Percentiles rank a stretch among this genome's conserved stretches.
phyloP scores from a whole-genome alignment of 345 rosid species.

The Citrus cavaleriei region DNA sequence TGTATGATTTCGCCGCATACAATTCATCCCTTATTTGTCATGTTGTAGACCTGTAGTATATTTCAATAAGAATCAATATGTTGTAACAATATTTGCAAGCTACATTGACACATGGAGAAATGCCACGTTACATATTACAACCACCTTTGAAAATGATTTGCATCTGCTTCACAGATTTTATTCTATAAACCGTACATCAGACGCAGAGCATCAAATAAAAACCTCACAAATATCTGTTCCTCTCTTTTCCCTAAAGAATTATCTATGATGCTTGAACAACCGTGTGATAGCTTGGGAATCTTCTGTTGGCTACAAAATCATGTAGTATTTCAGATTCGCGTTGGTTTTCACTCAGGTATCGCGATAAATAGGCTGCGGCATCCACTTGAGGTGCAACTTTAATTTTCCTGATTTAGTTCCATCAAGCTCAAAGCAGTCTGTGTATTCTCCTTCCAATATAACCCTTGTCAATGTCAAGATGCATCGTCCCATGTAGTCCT shows the following conservation, averaged over 20 bases:
- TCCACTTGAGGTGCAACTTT: conserved; percentile 78
- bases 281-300: background rate
- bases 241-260: background rate
- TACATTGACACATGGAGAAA: background rate
- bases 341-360: conserved; percentile 41
- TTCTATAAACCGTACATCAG: background rate
- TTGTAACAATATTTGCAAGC: background rate
- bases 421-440: conserved; percentile 54
- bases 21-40: background rate
- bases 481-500: conserved; percentile 97
- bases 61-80: background rate
- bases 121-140: no score
- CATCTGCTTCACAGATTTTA: background rate
- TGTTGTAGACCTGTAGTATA: background rate
- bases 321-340: background rate
- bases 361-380: conserved; percentile 82
- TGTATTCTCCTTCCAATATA: conserved; percentile 83
- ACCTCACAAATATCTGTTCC: background rate
- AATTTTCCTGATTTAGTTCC: conserved; percentile 71
- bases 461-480: conserved; percentile 95
- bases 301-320: background rate
- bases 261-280: background rate
- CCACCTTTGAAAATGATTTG: background rate
- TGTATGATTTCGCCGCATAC: background rate
- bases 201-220: background rate